Evolutionary conservation across 768 basidiomycete genomes (phyloP).

Genomic region (Boletus speciosus): DNA sequence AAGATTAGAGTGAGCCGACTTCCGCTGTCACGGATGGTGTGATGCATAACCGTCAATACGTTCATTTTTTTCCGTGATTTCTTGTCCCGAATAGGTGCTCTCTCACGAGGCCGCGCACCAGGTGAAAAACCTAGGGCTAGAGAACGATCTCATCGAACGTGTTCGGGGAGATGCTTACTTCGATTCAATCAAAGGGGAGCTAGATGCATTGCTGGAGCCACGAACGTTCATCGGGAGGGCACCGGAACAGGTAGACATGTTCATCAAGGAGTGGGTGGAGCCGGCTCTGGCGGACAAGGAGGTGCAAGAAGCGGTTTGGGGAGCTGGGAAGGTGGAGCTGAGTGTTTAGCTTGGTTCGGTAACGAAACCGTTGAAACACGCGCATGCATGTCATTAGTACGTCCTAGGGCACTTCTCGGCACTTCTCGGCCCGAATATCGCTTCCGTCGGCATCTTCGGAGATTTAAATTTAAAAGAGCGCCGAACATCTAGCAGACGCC

Average conservation of each 20-base stretch:
- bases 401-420: too few species aligned
- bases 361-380: not conserved
- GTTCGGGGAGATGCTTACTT: conserved; percentile 83
- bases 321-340: conserved; percentile 60
- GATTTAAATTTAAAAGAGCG: conserved; percentile 20
- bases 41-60: conserved; percentile 9
- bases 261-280: conserved; percentile 81
- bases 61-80: conserved; percentile 3
- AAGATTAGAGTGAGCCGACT: conserved; percentile 71
- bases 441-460: conserved; percentile 18
- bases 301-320: conserved; percentile 48
- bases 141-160: conserved; percentile 94
- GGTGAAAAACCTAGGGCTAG: conserved; percentile 90
- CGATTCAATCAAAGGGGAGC: conserved; percentile 74
- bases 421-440: conserved; percentile 18
- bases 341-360: not conserved
- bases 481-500: not conserved
- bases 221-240: conserved; percentile 89
- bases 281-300: conserved; percentile 71
- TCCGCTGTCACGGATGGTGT: conserved; percentile 12
- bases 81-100: conserved; percentile 56
- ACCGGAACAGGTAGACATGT: conserved; percentile 90
- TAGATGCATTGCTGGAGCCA: conserved; percentile 81
- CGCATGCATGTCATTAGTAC: not conserved
- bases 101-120: conserved; percentile 93